These are phyloP conservation scores for Haplographium delicatum DNA, from an alignment of 495 filamentous ascomycete species.

Conservation along the genomic window DNA sequence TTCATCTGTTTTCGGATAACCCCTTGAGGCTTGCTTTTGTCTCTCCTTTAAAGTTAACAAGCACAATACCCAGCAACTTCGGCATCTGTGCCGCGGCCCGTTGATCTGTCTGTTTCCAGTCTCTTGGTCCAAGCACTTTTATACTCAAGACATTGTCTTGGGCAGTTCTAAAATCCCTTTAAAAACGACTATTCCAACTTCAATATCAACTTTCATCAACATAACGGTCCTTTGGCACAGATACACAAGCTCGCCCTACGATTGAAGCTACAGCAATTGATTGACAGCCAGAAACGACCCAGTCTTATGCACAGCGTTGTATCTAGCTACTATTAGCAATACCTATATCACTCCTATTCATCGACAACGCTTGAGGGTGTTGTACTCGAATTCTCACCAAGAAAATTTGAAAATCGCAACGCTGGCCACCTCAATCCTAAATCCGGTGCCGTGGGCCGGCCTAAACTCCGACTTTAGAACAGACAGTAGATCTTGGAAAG, in stretches of 20 bases:
- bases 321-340: background rate
- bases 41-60: constrained; percentile 1
- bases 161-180: background rate
- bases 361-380: background rate
- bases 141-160: constrained; percentile 4
- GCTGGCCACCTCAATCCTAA: constrained; percentile 13
- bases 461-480: constrained; percentile 5
- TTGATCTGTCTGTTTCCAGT: constrained; percentile 10
- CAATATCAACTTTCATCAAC: background rate
- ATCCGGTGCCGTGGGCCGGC: constrained; percentile 8
- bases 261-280: background rate
- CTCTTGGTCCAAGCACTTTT: constrained; percentile 2
- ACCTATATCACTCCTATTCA: background rate
- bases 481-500: constrained; percentile 12
- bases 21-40: constrained; percentile 5
- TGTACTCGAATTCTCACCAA: background rate
- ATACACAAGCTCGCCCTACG: background rate
- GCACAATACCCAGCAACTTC: constrained; percentile 12
- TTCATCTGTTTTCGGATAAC: background rate
- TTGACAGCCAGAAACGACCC: background rate
- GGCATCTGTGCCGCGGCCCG: constrained; percentile 21
- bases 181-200: background rate
- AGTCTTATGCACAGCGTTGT: background rate
- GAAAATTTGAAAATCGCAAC: constrained; percentile 10
- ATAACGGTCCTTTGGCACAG: background rate